phyloP scores from a whole-genome alignment of 257 asterid species.

The Paulownia fortunei region DNA sequence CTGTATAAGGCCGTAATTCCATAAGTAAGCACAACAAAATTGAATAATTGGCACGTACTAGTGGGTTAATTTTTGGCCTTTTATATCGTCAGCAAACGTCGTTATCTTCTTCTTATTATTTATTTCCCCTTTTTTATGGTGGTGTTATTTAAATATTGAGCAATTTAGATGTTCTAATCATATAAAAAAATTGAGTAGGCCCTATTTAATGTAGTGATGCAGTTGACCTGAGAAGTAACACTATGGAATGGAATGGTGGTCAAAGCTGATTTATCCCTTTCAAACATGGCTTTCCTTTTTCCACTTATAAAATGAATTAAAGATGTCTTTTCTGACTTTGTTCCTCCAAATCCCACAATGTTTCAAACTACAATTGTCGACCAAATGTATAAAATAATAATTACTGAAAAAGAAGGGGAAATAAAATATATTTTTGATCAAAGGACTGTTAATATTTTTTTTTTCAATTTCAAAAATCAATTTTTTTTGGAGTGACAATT shows the following conservation, averaged over 20 bases:
- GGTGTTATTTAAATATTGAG: too few relatives aligned
- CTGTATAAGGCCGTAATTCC: neutral
- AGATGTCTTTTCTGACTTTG: neutral
- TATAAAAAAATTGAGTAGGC: neutral
- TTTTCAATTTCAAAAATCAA: neutral
- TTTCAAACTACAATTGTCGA: neutral
- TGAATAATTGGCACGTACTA: neutral
- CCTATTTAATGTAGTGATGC: neutral
- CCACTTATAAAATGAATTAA: neutral
- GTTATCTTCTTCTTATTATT: neutral
- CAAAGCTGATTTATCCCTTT: neutral
- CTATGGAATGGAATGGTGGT: neutral
- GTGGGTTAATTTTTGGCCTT: neutral
- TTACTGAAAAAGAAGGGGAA: neutral
- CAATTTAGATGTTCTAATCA: neutral
- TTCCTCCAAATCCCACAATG: neutral
- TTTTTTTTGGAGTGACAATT: too few relatives aligned
- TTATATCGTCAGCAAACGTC: neutral
- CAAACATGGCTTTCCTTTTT: neutral
- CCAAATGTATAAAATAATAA: neutral
- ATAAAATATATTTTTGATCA: neutral
- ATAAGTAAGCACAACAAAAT: neutral
- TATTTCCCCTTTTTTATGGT: too few relatives aligned
- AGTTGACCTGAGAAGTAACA: slow-evolving; percentile 11
- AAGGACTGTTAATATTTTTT: neutral